phyloP scores from a whole-genome alignment of 2,329 filamentous ascomycete species.

The Xylaria sp. region DNA sequence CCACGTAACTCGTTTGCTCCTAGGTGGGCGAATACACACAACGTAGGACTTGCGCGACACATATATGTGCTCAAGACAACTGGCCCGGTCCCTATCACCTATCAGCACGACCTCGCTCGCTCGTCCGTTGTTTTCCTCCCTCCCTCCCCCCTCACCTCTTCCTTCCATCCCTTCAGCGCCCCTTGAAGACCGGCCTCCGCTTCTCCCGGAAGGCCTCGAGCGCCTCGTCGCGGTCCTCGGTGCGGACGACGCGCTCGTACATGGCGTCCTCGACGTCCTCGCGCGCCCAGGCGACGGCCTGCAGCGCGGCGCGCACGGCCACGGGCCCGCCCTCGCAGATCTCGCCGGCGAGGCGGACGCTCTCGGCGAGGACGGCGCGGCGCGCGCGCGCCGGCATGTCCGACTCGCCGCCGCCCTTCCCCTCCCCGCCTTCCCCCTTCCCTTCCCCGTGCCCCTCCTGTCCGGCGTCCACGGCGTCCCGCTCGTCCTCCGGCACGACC shows the following conservation, averaged over 20 bases:
- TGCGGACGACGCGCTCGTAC: slow-evolving; percentile 81
- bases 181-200: slow-evolving; percentile 62
- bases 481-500: slow-evolving; percentile 61
- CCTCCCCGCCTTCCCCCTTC: slow-evolving; percentile 43
- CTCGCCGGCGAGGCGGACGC: slow-evolving; percentile 76
- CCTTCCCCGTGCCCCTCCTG: slow-evolving; percentile 41
- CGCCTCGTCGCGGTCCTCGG: slow-evolving; percentile 86
- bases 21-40: too few species aligned
- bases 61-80: too few species aligned
- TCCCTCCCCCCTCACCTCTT: too few species aligned
- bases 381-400: slow-evolving; percentile 61
- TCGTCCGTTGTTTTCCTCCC: too few species aligned
- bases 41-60: too few species aligned
- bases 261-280: slow-evolving; percentile 84
- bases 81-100: too few species aligned
- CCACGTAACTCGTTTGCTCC: too few species aligned
- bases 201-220: slow-evolving; percentile 77
- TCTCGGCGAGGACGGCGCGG: slow-evolving; percentile 71
- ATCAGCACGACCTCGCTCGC: too few species aligned
- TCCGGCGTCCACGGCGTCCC: slow-evolving; percentile 43
- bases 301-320: slow-evolving; percentile 76
- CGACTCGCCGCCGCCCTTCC: slow-evolving; percentile 38
- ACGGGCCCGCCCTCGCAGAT: slow-evolving; percentile 91
- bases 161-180: slow-evolving; percentile 46
- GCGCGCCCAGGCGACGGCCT: slow-evolving; percentile 72